A percentile compares a stretch with the other conserved stretches of the same genome.
phyloP scores from a whole-genome alignment of 208 protist genomes.

The Acanthamoeba royreba region DNA sequence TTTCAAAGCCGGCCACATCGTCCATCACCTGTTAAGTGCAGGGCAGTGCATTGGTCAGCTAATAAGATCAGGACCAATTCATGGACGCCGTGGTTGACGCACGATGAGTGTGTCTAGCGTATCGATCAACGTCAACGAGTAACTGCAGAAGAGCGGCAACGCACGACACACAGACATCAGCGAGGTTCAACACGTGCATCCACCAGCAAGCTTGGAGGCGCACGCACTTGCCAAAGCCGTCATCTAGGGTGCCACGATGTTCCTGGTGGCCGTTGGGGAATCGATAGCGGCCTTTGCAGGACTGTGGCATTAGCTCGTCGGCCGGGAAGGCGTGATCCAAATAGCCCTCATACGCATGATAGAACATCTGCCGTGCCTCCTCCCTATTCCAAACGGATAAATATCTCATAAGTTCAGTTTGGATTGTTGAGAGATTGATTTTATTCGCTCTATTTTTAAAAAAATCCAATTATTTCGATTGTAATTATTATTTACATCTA shows the following conservation, averaged over 20 bases:
- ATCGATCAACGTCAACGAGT: too few species aligned
- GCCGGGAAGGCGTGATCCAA: conserved; percentile 86
- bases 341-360: conserved; percentile 84
- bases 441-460: too few species aligned
- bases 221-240: neutral
- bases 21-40: conserved; percentile 33
- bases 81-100: neutral
- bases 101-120: too few species aligned
- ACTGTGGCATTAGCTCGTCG: conserved; percentile 84
- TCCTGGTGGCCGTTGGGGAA: neutral
- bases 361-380: conserved; percentile 83
- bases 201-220: conserved; percentile 32
- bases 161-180: too few species aligned
- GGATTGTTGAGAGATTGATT: too few species aligned
- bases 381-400: neutral
- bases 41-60: neutral
- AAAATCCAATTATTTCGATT: too few species aligned
- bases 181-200: neutral
- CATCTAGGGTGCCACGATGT: neutral
- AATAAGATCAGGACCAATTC: neutral
- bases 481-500: too few species aligned
- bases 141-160: too few species aligned
- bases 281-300: conserved; percentile 59
- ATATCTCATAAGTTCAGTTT: neutral
- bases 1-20: conserved; percentile 62